phyloP scores from a whole-genome alignment of 73 alveolate genomes.

The Uronychia binucleata region DNA sequence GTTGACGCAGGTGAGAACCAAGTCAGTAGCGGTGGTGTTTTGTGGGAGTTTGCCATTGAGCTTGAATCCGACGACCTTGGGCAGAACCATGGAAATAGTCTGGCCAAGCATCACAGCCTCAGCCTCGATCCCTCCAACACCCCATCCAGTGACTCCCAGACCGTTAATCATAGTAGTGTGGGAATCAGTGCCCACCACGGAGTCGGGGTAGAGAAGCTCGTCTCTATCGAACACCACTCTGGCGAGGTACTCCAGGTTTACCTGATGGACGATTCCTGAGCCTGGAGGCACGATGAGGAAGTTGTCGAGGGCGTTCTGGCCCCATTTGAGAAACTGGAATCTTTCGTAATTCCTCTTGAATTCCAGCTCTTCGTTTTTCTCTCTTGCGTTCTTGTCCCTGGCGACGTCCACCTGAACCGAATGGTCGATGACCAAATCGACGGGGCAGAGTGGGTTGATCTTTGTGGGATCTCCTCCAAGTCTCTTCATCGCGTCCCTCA shows the following conservation, averaged over 20 bases:
- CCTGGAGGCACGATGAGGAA: slow-evolving; percentile 93
- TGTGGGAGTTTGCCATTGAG: slow-evolving; percentile 74
- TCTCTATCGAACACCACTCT: slow-evolving; percentile 80
- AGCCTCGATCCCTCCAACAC: slow-evolving; percentile 95
- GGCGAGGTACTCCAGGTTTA: slow-evolving; percentile 88
- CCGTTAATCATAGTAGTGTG: slow-evolving; percentile 95
- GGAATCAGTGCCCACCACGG: slow-evolving; percentile 91
- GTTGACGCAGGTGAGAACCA: slow-evolving; percentile 76
- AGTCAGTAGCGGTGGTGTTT: slow-evolving; percentile 86
- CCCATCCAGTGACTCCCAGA: slow-evolving; percentile 94
- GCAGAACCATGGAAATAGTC: slow-evolving; percentile 87
- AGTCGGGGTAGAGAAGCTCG: slow-evolving; percentile 78
- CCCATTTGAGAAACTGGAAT: slow-evolving; percentile 93
- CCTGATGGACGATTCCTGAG: slow-evolving; percentile 84
- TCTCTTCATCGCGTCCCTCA: slow-evolving; percentile 93
- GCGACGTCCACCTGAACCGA: slow-evolving; percentile 86
- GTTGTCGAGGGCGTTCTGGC: slow-evolving; percentile 85
- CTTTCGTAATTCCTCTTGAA: slow-evolving; percentile 84
- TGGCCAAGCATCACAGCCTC: slow-evolving; percentile 95
- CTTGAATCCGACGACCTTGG: slow-evolving; percentile 88
- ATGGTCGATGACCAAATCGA: slow-evolving; percentile 90
- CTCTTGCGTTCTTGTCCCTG: slow-evolving; percentile 73
- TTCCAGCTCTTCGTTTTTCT: slow-evolving; percentile 81
- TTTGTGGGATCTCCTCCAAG: slow-evolving; percentile 79
- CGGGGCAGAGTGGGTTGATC: slow-evolving; percentile 92